Evolutionary conservation across 2,329 filamentous ascomycete genomes (phyloP), one percentile per base, ranked within the genome.

Genomic region (Fonsecaea multimorphosa): DNA sequence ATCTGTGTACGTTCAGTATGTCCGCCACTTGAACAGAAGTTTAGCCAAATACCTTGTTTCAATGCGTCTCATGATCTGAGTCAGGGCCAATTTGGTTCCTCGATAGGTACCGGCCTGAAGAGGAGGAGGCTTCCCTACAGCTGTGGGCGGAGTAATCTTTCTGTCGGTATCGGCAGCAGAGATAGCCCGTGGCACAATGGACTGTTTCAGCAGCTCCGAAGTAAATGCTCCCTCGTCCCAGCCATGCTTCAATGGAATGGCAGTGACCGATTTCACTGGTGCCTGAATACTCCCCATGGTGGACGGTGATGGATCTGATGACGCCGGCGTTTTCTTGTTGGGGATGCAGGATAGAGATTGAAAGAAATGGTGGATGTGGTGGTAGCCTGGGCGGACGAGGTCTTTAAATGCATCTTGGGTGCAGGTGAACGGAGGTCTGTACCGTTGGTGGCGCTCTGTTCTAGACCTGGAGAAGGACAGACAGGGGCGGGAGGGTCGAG

Each of bases 141-240:
- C 51, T 12, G 59, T 36, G 14, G 54, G 46, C 22, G 59, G 59
- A 22, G 38, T 62, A 14, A 62, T 56, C 14, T 32, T 29, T 19
- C 49, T 31, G n/a, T 34, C 34, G 11, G 57, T 40, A 4, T 56
- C 31, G 3, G 54, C 38, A 19, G 54, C 49, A 22, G 27, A 29
- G 40, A 66, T 53, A 19, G 34, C 44, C 36, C 59, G 24, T n/a
- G 59, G 59, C 7, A 62, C 52, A n/a, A 68, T 68, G 3, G 58
- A 64, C 36, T 62, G 63, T 5, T 58, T 64, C 19, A 68, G 24
- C 22, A 69, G 56, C 49, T 69, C 68, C 16, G 53, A 56, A 19
- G 44, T 24, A 34, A 69, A 69, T 54, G 68, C 68, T 14, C 66
- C 68, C 38, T 65, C 65, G 40, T 66, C 68, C 67, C 67, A 69